Base-by-base conservation (phyloP, 2,329 filamentous ascomycete species). In the Rhynchosporium agropyri region DNA sequence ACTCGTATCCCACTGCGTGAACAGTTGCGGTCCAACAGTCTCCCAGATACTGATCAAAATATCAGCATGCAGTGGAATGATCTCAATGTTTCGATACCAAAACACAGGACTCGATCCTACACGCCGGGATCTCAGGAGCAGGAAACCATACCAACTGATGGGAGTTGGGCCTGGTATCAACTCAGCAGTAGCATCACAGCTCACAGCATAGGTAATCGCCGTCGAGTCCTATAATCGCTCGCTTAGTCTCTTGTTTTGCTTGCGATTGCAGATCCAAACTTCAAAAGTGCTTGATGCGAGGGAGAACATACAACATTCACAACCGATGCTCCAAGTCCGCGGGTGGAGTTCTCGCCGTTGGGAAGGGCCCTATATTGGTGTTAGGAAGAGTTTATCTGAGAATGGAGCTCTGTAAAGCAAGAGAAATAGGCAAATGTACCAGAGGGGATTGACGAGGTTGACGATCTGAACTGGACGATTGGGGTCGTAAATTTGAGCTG, bases 161-260 rank as follows among this genome's bases (percentile, higher is more conserved):
- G 50, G 50, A 5, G 50, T 54, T 2, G 50, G 33, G 36, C 33
- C 50, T 13, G 31, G 50, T 54, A 54, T 33, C 20, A 54, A n/a
- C n/a, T 54, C 50, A 3, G 50, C 50, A 8, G 50, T 54, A n/a
- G 50, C 50, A 28, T 54, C 50, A 54, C 50, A 54, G 33, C 50
- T 54, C 12, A 54, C 36, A 6, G 50, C 50, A 33, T 54, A 54
- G 3, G 50, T 54, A 13, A n/a, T 54, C 38, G 50, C 50, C 4
- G 33, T 54, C 26, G 50, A 54, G n/a, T 54, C 50, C 50, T 54
- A 20, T 5, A 12, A 13, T 13, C 15, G n/a, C 7, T 20, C 36
- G 15, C 2, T 40, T 36, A 54, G 15, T 5, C 20, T 40, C 5
- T 40, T 9, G 10, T 54, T n/a, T 40, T n/a, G 7, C n/a, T 29